A percentile compares a stretch with the other conserved stretches of the same genome.
These are phyloP conservation scores for Malassezia furfur DNA, from an alignment of 1,284 basidiomycete genomes.

Conservation along the genomic window DNA sequence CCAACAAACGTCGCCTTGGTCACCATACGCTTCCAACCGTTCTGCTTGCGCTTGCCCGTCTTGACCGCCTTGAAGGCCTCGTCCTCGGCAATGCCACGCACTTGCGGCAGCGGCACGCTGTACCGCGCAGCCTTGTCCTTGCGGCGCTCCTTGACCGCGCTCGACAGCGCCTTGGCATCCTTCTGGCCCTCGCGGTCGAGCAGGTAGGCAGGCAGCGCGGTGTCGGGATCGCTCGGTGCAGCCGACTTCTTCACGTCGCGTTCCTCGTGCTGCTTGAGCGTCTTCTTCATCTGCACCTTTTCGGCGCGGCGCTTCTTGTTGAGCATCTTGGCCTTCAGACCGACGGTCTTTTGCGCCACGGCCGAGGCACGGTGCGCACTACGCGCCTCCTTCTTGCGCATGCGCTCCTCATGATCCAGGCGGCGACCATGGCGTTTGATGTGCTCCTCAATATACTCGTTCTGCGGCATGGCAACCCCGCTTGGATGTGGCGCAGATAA, in stretches of 20 bases:
- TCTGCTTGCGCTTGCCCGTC: conserved; percentile 92
- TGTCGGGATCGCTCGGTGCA: conserved; percentile 38
- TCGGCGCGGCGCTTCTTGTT: conserved; percentile 92
- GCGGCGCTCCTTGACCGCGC: conserved; percentile 94
- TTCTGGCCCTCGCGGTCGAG: conserved; percentile 94
- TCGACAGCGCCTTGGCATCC: conserved; percentile 92
- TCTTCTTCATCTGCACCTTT: conserved; percentile 98
- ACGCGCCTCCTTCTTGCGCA: conserved; percentile 82
- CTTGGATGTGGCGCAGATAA: not conserved
- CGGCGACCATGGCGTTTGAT: conserved; percentile 46
- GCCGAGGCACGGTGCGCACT: conserved; percentile 78
- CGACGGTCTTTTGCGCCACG: conserved; percentile 83
- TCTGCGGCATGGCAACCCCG: conserved; percentile 30
- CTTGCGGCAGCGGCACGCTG: conserved; percentile 89
- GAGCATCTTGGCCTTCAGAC: conserved; percentile 92
- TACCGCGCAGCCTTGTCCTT: conserved; percentile 99
- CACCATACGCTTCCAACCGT: conserved; percentile 99
- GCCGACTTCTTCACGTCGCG: conserved; percentile 66
- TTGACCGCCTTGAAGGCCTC: conserved; percentile 99
- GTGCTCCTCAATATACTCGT: conserved; percentile 52
- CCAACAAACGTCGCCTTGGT: conserved; percentile 99
- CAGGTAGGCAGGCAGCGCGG: conserved; percentile 61
- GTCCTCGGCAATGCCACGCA: conserved; percentile 95
- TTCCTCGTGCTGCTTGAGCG: conserved; percentile 96
- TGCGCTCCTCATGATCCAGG: conserved; percentile 47